Percentiles rank a stretch among this genome's conserved stretches.
These are phyloP conservation scores for Talaromyces stipitatus DNA, from an alignment of 495 filamentous ascomycete genomes.

Conservation along the genomic window DNA sequence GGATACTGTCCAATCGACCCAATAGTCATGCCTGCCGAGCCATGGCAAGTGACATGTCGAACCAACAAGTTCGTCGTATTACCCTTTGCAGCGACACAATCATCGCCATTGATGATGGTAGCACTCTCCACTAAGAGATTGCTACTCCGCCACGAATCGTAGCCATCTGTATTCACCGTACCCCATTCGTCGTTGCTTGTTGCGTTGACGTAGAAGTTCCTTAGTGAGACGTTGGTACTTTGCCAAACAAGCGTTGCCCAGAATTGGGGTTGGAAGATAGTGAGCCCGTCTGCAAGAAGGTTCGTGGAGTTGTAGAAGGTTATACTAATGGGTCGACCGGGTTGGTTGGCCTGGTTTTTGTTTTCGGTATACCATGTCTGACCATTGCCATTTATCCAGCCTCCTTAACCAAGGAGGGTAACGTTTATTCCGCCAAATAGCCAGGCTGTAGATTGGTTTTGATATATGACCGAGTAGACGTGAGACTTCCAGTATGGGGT, in stretches of 20 bases:
- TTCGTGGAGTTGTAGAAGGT: conserved; percentile 30
- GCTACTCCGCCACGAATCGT: conserved; percentile 26
- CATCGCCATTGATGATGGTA: conserved; percentile 27
- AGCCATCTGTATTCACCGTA: conserved; percentile 33
- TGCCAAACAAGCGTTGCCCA: conserved; percentile 35
- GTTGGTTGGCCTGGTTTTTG: conserved; percentile 28
- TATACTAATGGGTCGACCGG: conserved; percentile 35
- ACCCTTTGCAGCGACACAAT: conserved; percentile 27
- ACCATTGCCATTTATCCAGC: conserved; percentile 41
- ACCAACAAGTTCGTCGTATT: conserved; percentile 34
- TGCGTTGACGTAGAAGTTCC: conserved; percentile 38
- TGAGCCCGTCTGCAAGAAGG: conserved; percentile 21
- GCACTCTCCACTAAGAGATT: conserved; percentile 23
- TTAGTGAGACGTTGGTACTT: conserved; percentile 25
- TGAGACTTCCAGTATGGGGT: conserved; percentile 38
- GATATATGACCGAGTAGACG: conserved; percentile 34
- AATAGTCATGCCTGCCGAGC: conserved; percentile 22
- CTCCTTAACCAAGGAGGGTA: conserved; percentile 28
- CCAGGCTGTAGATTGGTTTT: conserved; percentile 41
- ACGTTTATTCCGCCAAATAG: conserved; percentile 35
- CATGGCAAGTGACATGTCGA: conserved; percentile 24
- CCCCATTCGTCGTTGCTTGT: conserved; percentile 23
- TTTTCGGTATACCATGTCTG: conserved; percentile 36
- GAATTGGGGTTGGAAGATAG: conserved; percentile 37
- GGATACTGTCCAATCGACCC: conserved; percentile 41